Evolutionary conservation across 2,329 filamentous ascomycete genomes (phyloP).

Genomic region (Ophiostoma sp.): DNA sequence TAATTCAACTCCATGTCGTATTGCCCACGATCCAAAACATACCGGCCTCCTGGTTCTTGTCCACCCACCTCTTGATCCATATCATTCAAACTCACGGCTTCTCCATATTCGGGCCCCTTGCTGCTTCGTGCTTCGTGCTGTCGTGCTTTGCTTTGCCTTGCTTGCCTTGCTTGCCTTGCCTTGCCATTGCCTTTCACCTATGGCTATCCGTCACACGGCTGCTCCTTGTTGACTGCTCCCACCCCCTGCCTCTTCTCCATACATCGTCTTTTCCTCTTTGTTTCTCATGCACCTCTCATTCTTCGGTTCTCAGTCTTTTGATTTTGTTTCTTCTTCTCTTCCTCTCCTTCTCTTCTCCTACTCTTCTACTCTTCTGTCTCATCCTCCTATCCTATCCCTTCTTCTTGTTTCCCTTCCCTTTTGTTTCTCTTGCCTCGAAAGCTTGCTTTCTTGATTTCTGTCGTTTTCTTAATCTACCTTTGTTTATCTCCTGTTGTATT

Average conservation of each 20-base stretch:
- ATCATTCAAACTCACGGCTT: background rate
- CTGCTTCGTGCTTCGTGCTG: background rate
- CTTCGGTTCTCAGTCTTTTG: background rate
- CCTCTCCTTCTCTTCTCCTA: background rate
- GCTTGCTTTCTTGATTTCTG: conserved; percentile 5
- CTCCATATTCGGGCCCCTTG: conserved; percentile 7
- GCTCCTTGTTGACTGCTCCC: background rate
- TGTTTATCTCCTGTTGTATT: background rate
- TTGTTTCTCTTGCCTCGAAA: background rate
- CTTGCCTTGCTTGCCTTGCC: background rate
- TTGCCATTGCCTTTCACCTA: background rate
- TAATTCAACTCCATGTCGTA: background rate
- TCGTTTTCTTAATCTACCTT: background rate
- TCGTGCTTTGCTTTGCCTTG: background rate
- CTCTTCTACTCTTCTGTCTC: conserved; percentile 11
- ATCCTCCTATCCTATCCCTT: background rate
- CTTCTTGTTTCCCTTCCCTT: background rate
- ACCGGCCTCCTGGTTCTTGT: background rate
- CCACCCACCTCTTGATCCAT: conserved; percentile 3
- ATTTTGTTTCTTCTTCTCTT: background rate
- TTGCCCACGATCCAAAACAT: conserved; percentile 3
- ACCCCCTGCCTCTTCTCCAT: conserved; percentile 9
- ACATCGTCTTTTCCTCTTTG: conserved; percentile 8
- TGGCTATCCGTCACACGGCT: background rate
- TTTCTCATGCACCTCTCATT: background rate